Percentiles rank a stretch among this genome's conserved stretches.
Conservation (phyloP, 2,329 filamentous ascomycete species). For the Bertia moriformis region DNA sequence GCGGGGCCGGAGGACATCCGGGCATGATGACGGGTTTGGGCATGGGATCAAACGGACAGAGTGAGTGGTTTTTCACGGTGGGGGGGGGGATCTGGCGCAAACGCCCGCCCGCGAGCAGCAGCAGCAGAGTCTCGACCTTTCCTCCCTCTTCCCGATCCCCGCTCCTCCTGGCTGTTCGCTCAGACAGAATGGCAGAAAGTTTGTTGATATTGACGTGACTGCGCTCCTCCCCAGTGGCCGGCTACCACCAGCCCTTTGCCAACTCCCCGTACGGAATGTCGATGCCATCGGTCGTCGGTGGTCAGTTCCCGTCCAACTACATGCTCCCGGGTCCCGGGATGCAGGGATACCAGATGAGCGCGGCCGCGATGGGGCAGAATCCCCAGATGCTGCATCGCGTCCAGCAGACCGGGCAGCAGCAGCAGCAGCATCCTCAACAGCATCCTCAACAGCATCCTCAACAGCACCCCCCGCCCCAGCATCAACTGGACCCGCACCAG, state of each 20-base stretch:
- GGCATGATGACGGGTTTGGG: background rate
- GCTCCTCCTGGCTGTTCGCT: too few species aligned
- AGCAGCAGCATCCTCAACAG: background rate
- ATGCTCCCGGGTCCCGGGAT: background rate
- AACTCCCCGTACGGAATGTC: too few species aligned
- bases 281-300: background rate
- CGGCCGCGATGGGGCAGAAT: background rate
- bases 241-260: too few species aligned
- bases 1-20: background rate
- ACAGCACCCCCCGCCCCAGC: too few species aligned
- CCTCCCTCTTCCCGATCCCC: too few species aligned
- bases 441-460: too few species aligned
- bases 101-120: too few species aligned
- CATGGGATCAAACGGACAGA: background rate
- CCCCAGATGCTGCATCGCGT: background rate
- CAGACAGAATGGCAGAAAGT: too few species aligned
- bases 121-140: too few species aligned
- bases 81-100: too few species aligned
- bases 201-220: background rate
- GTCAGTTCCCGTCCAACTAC: background rate
- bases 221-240: background rate
- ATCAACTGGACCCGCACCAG: too few species aligned
- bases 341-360: background rate
- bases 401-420: background rate
- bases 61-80: background rate